Evolutionary conservation across 805 yeast genomes (phyloP), one percentile per base, ranked within the genome.

Genomic region (Lipomyces orientalis): DNA sequence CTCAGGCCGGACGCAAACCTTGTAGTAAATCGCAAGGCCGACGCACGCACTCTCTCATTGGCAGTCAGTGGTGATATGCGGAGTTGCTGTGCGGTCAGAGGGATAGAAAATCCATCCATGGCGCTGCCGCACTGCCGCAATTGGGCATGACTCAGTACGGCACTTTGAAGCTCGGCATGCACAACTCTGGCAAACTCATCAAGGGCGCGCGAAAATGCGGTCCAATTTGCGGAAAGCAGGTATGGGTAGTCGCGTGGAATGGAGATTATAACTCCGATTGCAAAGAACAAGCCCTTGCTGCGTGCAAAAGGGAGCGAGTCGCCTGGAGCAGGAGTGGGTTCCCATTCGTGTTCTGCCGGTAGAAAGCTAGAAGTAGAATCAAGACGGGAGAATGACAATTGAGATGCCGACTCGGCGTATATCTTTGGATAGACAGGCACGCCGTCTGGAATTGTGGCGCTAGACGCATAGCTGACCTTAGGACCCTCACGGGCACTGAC

Each of bases 131-230:
- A n/a, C n/a, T 43, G 49, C n/a, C 49, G 49, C 49, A 43, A 16
- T 19, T 14, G 22, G 16, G 22, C 49, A 43, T 43, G 49, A 19
- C 6, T n/a, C 25, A 43, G 19, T 19, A 43, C 49, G 16, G 49
- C 49, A n/a, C n/a, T 19, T n/a, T 43, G 61, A 14, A 58, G 51
- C 29, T 58, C 31, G 10, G 52, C 29, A 58, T 58, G 52, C 19
- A 58, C 61, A 14, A 35, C 35, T 22, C 51, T 12, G 12, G 52
- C n/a, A 14, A 58, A 58, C 52, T 58, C 61, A 35, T 58, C 61
- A 33, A 58, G 29, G 12, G 61, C 49, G 10, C 61, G 52, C 46
- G 14, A n/a, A 19, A 58, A 37, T n/a, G 61, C 39, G 22, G 52
- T 34, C 61, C 61, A 58, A 33, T 58, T 25, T 7, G 61, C 52